phyloP scores from a whole-genome alignment of 2,329 filamentous ascomycete species.

The Mycocentrospora acerina region DNA sequence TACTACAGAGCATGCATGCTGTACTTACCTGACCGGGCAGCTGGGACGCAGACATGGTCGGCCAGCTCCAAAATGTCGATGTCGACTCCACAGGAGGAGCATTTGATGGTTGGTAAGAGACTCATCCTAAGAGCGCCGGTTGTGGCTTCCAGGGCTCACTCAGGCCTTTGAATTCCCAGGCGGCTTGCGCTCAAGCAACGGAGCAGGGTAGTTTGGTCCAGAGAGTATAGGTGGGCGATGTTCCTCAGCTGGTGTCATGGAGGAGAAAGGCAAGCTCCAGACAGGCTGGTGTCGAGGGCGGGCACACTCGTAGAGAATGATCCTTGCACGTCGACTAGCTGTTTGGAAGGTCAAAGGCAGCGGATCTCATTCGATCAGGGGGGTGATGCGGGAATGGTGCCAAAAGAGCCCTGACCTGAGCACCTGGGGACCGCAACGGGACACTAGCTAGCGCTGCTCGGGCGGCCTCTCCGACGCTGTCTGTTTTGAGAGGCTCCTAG shows the following conservation, averaged over 20 bases:
- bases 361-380: conserved; percentile 33
- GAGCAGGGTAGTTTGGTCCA: conserved; percentile 6
- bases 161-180: too few relatives aligned
- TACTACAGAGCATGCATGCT: not conserved
- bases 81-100: conserved; percentile 50
- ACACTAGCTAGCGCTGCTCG: conserved; percentile 23
- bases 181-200: conserved; percentile 1
- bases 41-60: conserved; percentile 70
- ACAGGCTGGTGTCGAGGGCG: conserved; percentile 19
- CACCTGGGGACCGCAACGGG: conserved; percentile 23
- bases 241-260: conserved; percentile 27
- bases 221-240: conserved; percentile 15
- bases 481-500: conserved; percentile 25
- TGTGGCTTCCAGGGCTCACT: conserved; percentile 16
- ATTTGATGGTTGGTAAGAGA: conserved; percentile 42
- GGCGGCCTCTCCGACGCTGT: too few relatives aligned
- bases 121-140: conserved; percentile 33
- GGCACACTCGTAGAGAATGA: conserved; percentile 22
- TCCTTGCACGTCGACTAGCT: conserved; percentile 22
- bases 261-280: conserved; percentile 18
- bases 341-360: conserved; percentile 29
- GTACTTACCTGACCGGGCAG: conserved; percentile 48
- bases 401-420: conserved; percentile 36
- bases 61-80: conserved; percentile 86
- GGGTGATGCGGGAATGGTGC: conserved; percentile 33